These are phyloP conservation scores for Termitomyces sp. DNA, from an alignment of 768 basidiomycete species.

Conservation along the genomic window DNA sequence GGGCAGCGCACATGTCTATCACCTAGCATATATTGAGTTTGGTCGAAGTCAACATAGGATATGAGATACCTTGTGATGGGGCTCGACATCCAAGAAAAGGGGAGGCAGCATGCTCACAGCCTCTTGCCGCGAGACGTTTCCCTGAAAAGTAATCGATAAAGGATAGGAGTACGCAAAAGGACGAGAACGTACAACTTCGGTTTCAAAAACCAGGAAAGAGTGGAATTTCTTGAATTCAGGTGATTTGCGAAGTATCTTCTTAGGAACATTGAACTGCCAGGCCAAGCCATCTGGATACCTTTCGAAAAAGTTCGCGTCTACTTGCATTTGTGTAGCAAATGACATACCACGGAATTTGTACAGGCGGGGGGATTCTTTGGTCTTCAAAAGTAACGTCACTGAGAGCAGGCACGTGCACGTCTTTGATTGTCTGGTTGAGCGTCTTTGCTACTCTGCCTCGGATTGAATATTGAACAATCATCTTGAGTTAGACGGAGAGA, in stretches of 20 bases:
- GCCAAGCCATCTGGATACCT: constrained; percentile 93
- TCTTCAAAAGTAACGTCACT: constrained; percentile 72
- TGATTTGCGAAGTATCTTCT: constrained; percentile 79
- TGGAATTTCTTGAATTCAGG: constrained; percentile 94
- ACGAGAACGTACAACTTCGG: constrained; percentile 75
- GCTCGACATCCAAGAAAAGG: constrained; percentile 88
- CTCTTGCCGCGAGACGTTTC: constrained; percentile 94
- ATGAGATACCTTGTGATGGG: constrained; percentile 65
- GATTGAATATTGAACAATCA: constrained; percentile 9
- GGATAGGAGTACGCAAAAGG: background rate
- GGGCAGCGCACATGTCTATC: constrained; percentile 98
- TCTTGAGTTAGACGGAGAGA: background rate
- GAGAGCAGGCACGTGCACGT: constrained; percentile 73
- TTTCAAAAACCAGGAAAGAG: constrained; percentile 94
- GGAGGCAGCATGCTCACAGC: constrained; percentile 99
- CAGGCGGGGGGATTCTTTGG: constrained; percentile 69
- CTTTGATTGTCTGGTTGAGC: constrained; percentile 73
- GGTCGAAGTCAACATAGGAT: background rate
- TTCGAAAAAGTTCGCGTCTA: constrained; percentile 22
- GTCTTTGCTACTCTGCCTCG: constrained; percentile 52
- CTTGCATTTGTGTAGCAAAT: background rate
- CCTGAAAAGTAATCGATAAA: constrained; percentile 38
- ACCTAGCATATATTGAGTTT: constrained; percentile 38
- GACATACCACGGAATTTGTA: constrained; percentile 76
- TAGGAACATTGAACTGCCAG: constrained; percentile 94